These are phyloP conservation scores for Mucor velutinosus DNA, from an alignment of 371 early-diverging fungal genomes.

Conservation along the genomic window DNA sequence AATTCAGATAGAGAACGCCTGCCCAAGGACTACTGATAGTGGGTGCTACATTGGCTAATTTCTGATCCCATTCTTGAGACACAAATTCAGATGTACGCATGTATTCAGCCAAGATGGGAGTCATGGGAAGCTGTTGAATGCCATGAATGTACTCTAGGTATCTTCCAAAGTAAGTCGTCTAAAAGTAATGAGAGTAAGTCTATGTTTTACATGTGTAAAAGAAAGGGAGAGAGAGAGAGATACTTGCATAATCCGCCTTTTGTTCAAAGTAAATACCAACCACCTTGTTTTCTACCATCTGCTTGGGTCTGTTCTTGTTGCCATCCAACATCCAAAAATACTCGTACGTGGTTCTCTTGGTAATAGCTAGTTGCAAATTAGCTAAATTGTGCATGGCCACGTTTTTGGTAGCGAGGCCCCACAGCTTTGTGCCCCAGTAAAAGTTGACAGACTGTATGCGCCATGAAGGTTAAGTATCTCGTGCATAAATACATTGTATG, in stretches of 20 bases:
- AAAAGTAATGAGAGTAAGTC: neutral
- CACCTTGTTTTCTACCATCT: constrained; percentile 63
- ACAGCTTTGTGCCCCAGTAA: constrained; percentile 72
- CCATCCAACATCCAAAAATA: constrained; percentile 68
- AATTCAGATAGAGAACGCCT: constrained; percentile 59
- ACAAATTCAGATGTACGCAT: constrained; percentile 55
- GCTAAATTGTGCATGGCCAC: constrained; percentile 40
- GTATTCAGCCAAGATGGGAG: constrained; percentile 61
- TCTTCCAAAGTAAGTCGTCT: constrained; percentile 69
- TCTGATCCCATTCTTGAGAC: constrained; percentile 57
- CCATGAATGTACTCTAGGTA: constrained; percentile 74
- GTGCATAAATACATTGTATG: neutral
- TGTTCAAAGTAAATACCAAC: constrained; percentile 75
- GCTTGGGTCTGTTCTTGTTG: constrained; percentile 51
- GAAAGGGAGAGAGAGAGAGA: neutral
- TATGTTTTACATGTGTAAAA: neutral
- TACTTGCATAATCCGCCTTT: constrained; percentile 70
- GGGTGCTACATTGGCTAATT: constrained; percentile 32
- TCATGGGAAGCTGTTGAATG: constrained; percentile 81
- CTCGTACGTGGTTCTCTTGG: constrained; percentile 60
- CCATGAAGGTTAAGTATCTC: neutral
- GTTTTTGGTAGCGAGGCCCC: constrained; percentile 54
- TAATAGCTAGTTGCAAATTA: constrained; percentile 56
- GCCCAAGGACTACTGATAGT: constrained; percentile 53
- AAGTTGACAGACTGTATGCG: constrained; percentile 62